Evolutionary conservation across 176 grass and related monocot species (phyloP).

Genomic region (Oryza rufipogon): DNA sequence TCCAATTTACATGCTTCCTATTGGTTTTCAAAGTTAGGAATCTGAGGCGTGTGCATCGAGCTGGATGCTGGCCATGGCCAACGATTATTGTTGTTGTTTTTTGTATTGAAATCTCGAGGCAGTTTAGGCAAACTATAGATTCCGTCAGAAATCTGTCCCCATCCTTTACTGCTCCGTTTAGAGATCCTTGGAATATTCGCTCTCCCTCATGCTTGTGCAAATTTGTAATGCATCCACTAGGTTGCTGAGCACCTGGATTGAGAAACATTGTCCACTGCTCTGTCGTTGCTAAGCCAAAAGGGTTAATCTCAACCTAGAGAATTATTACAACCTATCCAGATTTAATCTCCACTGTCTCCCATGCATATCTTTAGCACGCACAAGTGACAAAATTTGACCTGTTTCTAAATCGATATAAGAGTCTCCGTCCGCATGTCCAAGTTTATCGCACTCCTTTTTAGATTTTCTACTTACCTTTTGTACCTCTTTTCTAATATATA

Average conservation of each 20-base stretch:
- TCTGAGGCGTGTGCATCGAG: not conserved
- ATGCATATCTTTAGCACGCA: not conserved
- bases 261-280: not conserved
- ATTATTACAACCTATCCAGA: not conserved
- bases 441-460: not conserved
- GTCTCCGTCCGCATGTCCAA: not conserved
- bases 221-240: not conserved
- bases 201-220: not conserved
- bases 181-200: not conserved
- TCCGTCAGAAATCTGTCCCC: not conserved
- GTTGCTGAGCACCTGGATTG: not conserved
- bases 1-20: not conserved
- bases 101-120: not conserved
- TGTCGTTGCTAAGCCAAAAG: not conserved
- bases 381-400: not conserved
- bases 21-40: not conserved
- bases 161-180: not conserved
- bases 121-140: not conserved
- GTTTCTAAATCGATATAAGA: not conserved
- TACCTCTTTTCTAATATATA: conserved; percentile 1
- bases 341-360: not conserved
- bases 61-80: not conserved
- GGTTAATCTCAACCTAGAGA: not conserved
- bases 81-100: not conserved
- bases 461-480: not conserved